Percentiles rank a stretch among this genome's conserved stretches.
These are phyloP conservation scores for Angomonas deanei DNA, from an alignment of 208 protist genomes.

Conservation along the genomic window DNA sequence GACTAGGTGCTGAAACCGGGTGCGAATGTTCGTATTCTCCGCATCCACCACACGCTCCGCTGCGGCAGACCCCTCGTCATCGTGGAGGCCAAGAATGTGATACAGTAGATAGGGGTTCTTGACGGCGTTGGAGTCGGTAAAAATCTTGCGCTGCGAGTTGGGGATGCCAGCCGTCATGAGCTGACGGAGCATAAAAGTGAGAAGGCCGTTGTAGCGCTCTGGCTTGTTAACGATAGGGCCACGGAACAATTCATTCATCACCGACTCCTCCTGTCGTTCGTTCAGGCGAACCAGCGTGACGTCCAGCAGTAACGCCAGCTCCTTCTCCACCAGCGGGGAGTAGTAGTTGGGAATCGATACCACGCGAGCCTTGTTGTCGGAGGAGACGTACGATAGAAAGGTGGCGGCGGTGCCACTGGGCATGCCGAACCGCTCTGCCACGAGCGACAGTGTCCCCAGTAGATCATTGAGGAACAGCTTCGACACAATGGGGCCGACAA, in stretches of 20 bases:
- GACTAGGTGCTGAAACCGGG: constrained; percentile 61
- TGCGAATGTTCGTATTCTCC: constrained; percentile 34
- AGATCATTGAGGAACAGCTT: constrained; percentile 57
- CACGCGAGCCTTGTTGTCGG: constrained; percentile 3
- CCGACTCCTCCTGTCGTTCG: constrained; percentile 61
- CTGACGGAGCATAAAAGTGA: constrained; percentile 70
- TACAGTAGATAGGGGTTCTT: constrained; percentile 51
- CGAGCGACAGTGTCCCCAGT: constrained; percentile 61
- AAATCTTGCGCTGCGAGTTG: constrained; percentile 10
- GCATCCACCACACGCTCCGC: constrained; percentile 37
- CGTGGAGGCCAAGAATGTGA: constrained; percentile 63
- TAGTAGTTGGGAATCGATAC: constrained; percentile 25
- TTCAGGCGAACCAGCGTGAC: constrained; percentile 64
- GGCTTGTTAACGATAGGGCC: constrained; percentile 57
- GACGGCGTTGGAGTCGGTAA: constrained; percentile 32
- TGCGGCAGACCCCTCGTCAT: constrained; percentile 49
- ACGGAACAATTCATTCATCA: constrained; percentile 67
- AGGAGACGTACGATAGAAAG: constrained; percentile 27
- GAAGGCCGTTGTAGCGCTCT: constrained; percentile 54
- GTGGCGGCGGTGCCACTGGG: constrained; percentile 20
- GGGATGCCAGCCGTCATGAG: constrained; percentile 10
- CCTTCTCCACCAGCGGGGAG: constrained; percentile 42
- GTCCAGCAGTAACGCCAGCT: constrained; percentile 52
- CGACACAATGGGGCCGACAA: constrained; percentile 49
- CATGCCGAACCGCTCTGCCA: constrained; percentile 68